Percentiles rank a stretch among this genome's conserved stretches.
Conservation (phyloP, 2,329 filamentous ascomycete genomes). For the Arachnopeziza araneosa region DNA sequence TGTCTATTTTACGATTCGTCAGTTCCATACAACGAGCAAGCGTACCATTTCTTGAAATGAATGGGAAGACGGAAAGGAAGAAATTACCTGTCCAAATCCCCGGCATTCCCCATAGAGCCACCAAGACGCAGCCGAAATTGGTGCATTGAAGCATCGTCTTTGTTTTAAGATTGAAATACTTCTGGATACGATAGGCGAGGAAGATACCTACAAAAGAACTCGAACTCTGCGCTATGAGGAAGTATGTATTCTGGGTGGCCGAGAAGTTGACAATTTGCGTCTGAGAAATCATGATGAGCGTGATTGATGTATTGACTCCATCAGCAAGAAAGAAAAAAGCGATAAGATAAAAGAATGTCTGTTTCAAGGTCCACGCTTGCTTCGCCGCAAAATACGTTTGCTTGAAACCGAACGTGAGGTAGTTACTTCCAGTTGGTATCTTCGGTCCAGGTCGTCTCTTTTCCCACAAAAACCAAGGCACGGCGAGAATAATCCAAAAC, state of each 20-base stretch:
- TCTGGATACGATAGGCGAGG: constrained; percentile 56
- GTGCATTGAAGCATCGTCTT: constrained; percentile 66
- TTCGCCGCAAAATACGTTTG: constrained; percentile 52
- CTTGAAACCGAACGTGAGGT: constrained; percentile 55
- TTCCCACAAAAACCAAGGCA: constrained; percentile 64
- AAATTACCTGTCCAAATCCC: constrained; percentile 37
- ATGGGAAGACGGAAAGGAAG: too few relatives aligned
- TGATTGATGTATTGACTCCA: constrained; percentile 64
- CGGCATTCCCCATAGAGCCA: constrained; percentile 46
- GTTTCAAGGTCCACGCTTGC: constrained; percentile 59
- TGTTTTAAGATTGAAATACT: constrained; percentile 51
- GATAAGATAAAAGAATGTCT: constrained; percentile 59
- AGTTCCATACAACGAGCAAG: too few relatives aligned
- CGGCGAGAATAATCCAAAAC: constrained; percentile 56
- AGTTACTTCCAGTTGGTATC: constrained; percentile 32
- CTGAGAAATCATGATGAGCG: constrained; percentile 60
- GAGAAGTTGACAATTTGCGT: constrained; percentile 61
- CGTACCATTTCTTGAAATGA: too few relatives aligned
- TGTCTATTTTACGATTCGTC: constrained; percentile 9
- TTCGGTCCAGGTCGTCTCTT: constrained; percentile 57
- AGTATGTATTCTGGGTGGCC: constrained; percentile 58
- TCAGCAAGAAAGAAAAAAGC: constrained; percentile 67
- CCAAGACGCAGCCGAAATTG: constrained; percentile 54
- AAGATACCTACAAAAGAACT: constrained; percentile 59
- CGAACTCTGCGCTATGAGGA: constrained; percentile 60